Evolutionary conservation across 345 rosid genomes (phyloP), one percentile per base, ranked within the genome.

Genomic region (Rhizophora apiculata): DNA sequence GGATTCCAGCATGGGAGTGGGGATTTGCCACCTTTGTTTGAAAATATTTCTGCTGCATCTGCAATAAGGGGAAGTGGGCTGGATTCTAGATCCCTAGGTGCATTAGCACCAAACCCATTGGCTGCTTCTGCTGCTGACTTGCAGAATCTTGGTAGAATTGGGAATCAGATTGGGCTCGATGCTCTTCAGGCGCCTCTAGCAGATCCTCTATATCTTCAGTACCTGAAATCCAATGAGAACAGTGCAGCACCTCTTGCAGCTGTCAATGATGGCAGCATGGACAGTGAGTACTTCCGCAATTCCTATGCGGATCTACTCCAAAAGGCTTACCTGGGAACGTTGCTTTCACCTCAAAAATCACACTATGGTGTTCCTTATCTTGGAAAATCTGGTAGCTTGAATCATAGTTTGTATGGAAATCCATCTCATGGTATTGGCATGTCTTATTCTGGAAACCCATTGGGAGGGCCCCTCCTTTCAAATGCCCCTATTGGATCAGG

Each of bases 231-330:
- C 39, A 82, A 82, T 60, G 88, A 85, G 61, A 81, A 81, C 69
- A 74, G 83, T 51, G 82, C 84, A 8, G 79, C 89, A 26, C 85
- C 83, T 67, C 73, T 85, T 63, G 84, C 80, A 15, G 73, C 80
- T 68, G 80, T 83, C 16, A 76, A 53, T 69, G 84, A 88, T 10
- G 80, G 83, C n/a, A 29, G 72, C 36, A 48, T 86, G 73, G 85
- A 82, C 21, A 76, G 80, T 69, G 83, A 80, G 31, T 78, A 76
- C 60, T 56, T 69, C 49, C 74, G 82, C 31, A 82, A 85, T 81
- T 77, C 89, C 26, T 88, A 85, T 34, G 60, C 80, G 81, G 87
- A 88, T 83, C 57, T 81, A 10, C 76, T 86, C 56, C 89, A 86
- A 67, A 86, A 85, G 65, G 91, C 83, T 67, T 83, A 88, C 74